These are phyloP conservation scores for Ceratopteris richardii DNA, from an alignment of 75 land plant species.

Conservation along the genomic window DNA sequence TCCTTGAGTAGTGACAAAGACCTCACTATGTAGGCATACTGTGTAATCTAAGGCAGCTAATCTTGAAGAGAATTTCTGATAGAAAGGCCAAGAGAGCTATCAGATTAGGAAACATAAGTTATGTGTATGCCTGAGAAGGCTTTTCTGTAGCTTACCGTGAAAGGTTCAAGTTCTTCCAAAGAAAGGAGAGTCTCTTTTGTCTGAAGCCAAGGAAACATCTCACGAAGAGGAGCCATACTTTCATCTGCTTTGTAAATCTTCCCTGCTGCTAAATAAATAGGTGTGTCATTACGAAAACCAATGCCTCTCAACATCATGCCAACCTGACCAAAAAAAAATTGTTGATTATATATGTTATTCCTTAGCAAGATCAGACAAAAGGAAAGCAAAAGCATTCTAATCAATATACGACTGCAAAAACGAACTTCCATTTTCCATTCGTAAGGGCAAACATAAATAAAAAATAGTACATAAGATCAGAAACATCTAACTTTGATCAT, in stretches of 20 bases:
- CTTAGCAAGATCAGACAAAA: neutral
- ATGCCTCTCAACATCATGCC: constrained; percentile 97
- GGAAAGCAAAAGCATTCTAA: neutral
- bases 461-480: too few relatives aligned
- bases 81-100: constrained; percentile 11
- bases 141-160: constrained; percentile 46
- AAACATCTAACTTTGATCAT: too few relatives aligned
- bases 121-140: too few relatives aligned
- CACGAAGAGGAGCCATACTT: constrained; percentile 76
- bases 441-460: too few relatives aligned
- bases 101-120: too few relatives aligned
- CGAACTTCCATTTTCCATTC: too few relatives aligned
- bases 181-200: constrained; percentile 87
- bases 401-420: too few relatives aligned
- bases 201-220: constrained; percentile 91
- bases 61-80: constrained; percentile 83
- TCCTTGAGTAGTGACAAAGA: constrained; percentile 98
- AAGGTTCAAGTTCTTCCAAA: constrained; percentile 74
- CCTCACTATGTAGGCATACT: constrained; percentile 97
- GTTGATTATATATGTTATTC: neutral
- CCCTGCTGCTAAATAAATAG: constrained; percentile 94
- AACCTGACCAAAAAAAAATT: constrained; percentile 44
- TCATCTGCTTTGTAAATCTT: constrained; percentile 76
- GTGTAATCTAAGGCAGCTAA: constrained; percentile 96
- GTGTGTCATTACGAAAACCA: constrained; percentile 81